Evolutionary conservation across 257 asterid species (phyloP).

Genomic region (Henckelia pumila): DNA sequence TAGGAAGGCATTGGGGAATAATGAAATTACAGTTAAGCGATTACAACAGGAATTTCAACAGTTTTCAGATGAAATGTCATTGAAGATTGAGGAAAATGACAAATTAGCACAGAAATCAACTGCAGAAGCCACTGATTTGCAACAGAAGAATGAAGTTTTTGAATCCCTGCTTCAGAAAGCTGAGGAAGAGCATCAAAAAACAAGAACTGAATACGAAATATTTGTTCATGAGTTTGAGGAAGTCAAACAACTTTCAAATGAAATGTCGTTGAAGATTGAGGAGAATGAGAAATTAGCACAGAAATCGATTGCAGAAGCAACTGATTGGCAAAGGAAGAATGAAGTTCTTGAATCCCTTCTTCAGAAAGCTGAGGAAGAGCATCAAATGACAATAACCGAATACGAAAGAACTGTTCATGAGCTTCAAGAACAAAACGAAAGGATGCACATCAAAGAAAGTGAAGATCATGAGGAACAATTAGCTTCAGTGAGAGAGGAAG

Average conservation of each 20-base stretch:
- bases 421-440: slow-evolving; percentile 25
- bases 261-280: slow-evolving; percentile 56
- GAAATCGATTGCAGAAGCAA: slow-evolving; percentile 54
- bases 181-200: slow-evolving; percentile 43
- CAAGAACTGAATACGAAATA: slow-evolving; percentile 41
- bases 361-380: slow-evolving; percentile 52
- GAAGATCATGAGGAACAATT: slow-evolving; percentile 51
- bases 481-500: slow-evolving; percentile 52
- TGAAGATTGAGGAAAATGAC: slow-evolving; percentile 60
- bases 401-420: slow-evolving; percentile 39
- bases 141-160: slow-evolving; percentile 47
- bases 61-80: slow-evolving; percentile 40
- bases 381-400: slow-evolving; percentile 36
- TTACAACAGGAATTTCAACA: slow-evolving; percentile 26
- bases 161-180: slow-evolving; percentile 61
- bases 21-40: slow-evolving; percentile 48
- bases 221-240: slow-evolving; percentile 51
- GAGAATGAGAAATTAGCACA: slow-evolving; percentile 60
- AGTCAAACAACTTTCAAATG: slow-evolving; percentile 54
- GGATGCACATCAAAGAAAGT: slow-evolving; percentile 41
- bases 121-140: slow-evolving; percentile 56
- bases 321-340: slow-evolving; percentile 51
- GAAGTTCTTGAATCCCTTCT: slow-evolving; percentile 57
- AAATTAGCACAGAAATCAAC: slow-evolving; percentile 51
- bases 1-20: slow-evolving; percentile 47